Conservation (phyloP, 2,329 filamentous ascomycete genomes). For the Xenosphaeropsis pyriputrescens region DNA sequence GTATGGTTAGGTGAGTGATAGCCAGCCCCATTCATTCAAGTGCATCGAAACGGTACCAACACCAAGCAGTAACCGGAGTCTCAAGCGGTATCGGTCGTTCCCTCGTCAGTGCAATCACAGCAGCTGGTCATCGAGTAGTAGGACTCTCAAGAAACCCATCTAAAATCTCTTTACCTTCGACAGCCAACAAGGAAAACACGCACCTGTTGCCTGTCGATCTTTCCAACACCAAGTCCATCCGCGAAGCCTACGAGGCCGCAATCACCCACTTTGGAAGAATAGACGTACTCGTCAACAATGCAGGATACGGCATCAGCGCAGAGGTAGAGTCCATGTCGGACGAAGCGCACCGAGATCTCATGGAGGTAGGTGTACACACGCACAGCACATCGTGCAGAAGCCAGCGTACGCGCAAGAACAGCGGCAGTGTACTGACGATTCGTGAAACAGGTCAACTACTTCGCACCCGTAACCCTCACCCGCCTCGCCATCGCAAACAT, state of each 20-base stretch:
- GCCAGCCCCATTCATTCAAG: too few relatives aligned
- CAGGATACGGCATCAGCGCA: slow-evolving; percentile 35
- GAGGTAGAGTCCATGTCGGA: slow-evolving; percentile 25
- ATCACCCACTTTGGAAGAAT: slow-evolving; percentile 32
- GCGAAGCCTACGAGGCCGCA: slow-evolving; percentile 19
- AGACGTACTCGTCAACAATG: slow-evolving; percentile 43
- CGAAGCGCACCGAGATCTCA: not conserved
- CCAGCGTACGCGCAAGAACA: not conserved
- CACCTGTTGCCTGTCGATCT: not conserved
- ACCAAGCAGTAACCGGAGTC: not conserved
- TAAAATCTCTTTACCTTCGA: not conserved
- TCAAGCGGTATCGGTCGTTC: not conserved
- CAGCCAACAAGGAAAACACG: not conserved
- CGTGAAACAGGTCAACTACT: not conserved
- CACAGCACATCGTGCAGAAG: not conserved
- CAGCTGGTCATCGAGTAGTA: not conserved
- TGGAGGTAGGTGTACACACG: not conserved
- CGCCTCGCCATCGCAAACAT: slow-evolving; percentile 17
- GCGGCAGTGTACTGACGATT: too few relatives aligned
- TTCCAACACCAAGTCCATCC: slow-evolving; percentile 1
- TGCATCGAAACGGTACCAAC: too few relatives aligned
- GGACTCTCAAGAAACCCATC: not conserved
- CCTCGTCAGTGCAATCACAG: not conserved
- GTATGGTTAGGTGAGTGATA: too few relatives aligned
- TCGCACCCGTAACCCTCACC: not conserved